phyloP scores from a whole-genome alignment of 768 basidiomycete genomes.

The Holtermanniella nyarrowii region DNA sequence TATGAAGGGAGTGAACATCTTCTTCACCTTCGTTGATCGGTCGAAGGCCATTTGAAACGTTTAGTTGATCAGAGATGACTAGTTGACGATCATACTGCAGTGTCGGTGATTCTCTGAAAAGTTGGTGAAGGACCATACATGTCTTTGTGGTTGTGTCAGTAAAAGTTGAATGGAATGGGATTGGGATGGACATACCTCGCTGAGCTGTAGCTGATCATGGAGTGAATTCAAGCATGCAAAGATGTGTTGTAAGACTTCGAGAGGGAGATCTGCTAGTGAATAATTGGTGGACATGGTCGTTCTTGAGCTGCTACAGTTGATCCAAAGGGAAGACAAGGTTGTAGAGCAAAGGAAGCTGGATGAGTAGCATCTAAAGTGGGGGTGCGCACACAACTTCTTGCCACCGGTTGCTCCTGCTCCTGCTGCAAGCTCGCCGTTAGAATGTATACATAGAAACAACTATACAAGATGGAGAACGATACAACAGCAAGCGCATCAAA shows the following conservation, averaged over 20 bases:
- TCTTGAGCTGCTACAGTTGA: not conserved
- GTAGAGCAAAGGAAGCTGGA: not conserved
- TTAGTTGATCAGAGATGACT: constrained; percentile 17
- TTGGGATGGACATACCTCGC: constrained; percentile 11
- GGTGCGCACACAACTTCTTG: too few species aligned
- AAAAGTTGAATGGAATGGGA: not conserved
- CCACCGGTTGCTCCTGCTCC: too few species aligned
- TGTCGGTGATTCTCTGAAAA: constrained; percentile 11
- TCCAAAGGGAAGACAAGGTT: too few species aligned
- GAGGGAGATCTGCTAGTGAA: constrained; percentile 11
- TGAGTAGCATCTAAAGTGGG: not conserved
- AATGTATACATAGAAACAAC: too few species aligned
- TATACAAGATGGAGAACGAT: not conserved
- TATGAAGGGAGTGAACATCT: not conserved
- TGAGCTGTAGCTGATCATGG: constrained; percentile 12
- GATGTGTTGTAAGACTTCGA: constrained; percentile 25
- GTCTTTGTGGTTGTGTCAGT: constrained; percentile 3
- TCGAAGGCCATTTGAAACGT: constrained; percentile 13
- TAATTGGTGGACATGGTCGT: not conserved
- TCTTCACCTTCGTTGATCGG: not conserved
- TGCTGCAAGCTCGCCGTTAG: too few species aligned
- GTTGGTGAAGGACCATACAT: constrained; percentile 9
- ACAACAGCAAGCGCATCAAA: constrained; percentile 17
- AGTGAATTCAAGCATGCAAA: constrained; percentile 8
- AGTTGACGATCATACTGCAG: constrained; percentile 26